Evolutionary conservation across 2,329 filamentous ascomycete genomes (phyloP).

Genomic region (Kalaharituber pfeilii): DNA sequence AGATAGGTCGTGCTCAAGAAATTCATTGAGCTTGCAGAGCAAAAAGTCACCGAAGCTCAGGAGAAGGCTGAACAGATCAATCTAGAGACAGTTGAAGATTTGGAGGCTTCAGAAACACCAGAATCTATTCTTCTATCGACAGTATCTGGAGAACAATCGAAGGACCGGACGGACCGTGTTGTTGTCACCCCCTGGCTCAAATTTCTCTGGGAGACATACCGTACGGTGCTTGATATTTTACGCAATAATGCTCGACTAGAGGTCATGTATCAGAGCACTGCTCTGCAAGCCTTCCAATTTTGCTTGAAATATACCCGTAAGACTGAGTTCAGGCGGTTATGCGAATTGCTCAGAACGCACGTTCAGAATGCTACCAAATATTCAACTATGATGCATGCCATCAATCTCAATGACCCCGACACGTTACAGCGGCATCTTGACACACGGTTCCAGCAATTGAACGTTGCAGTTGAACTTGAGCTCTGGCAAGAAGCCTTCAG

Average conservation of each 20-base stretch:
- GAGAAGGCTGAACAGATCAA: constrained; percentile 85
- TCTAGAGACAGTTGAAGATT: constrained; percentile 77
- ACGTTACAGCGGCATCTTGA: constrained; percentile 94
- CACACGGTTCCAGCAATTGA: constrained; percentile 95
- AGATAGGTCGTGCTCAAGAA: constrained; percentile 72
- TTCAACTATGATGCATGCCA: constrained; percentile 96
- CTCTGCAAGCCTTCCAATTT: constrained; percentile 96
- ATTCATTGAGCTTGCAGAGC: constrained; percentile 92
- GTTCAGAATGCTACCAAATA: constrained; percentile 98
- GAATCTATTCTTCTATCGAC: constrained; percentile 96
- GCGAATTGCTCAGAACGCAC: constrained; percentile 95
- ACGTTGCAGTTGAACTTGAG: constrained; percentile 93
- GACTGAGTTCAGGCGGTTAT: constrained; percentile 97
- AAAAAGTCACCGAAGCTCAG: constrained; percentile 91
- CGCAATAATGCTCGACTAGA: constrained; percentile 97
- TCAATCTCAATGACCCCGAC: constrained; percentile 94
- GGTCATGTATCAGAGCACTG: constrained; percentile 95
- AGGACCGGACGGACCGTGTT: constrained; percentile 90
- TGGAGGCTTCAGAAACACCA: constrained; percentile 92
- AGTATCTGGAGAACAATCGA: constrained; percentile 92
- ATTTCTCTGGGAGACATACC: constrained; percentile 98
- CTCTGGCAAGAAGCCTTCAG: constrained; percentile 99
- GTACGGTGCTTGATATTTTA: constrained; percentile 92
- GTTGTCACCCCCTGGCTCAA: constrained; percentile 99
- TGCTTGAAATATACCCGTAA: constrained; percentile 96